phyloP scores from a whole-genome alignment of 139 green algal genomes.

The Volvox reticuliferus region DNA sequence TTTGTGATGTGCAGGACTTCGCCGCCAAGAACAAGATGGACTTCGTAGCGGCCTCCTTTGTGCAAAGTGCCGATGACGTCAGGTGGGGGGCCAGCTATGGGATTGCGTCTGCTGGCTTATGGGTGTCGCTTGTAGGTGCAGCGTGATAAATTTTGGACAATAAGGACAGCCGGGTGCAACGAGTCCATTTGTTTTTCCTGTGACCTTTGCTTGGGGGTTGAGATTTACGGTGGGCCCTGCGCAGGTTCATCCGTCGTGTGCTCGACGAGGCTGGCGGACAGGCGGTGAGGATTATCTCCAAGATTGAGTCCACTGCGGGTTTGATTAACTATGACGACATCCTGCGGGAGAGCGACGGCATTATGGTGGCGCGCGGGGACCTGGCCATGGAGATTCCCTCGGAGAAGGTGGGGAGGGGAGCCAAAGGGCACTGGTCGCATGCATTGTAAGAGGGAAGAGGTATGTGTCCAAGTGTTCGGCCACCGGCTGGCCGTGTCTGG shows the following conservation, averaged over 20 bases:
- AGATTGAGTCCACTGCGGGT: conserved; percentile 76
- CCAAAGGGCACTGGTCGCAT: too few species aligned
- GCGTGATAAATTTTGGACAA: too few species aligned
- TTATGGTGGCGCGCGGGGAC: conserved; percentile 72
- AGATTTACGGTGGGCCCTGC: too few species aligned
- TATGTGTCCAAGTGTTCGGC: too few species aligned
- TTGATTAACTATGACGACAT: conserved; percentile 75
- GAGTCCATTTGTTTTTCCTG: too few species aligned
- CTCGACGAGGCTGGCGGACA: conserved; percentile 68
- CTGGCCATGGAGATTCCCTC: conserved; percentile 77
- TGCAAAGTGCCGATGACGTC: conserved; percentile 71
- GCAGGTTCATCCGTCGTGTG: conserved; percentile 60
- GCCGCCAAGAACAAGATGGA: conserved; percentile 64
- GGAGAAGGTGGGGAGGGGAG: conserved; percentile 41
- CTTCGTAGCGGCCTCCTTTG: conserved; percentile 71
- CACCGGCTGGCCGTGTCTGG: too few species aligned
- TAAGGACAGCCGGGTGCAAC: too few species aligned
- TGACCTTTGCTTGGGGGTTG: too few species aligned
- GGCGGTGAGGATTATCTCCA: conserved; percentile 73
- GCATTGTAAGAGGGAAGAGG: too few species aligned
- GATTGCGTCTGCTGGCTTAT: neutral
- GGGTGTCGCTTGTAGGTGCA: too few species aligned
- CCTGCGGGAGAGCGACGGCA: conserved; percentile 62
- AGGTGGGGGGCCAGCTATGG: neutral
- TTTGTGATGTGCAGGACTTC: conserved; percentile 76